phyloP scores from a whole-genome alignment of 2,329 filamentous ascomycete species.

The Lecanoromycetidae sp. region DNA sequence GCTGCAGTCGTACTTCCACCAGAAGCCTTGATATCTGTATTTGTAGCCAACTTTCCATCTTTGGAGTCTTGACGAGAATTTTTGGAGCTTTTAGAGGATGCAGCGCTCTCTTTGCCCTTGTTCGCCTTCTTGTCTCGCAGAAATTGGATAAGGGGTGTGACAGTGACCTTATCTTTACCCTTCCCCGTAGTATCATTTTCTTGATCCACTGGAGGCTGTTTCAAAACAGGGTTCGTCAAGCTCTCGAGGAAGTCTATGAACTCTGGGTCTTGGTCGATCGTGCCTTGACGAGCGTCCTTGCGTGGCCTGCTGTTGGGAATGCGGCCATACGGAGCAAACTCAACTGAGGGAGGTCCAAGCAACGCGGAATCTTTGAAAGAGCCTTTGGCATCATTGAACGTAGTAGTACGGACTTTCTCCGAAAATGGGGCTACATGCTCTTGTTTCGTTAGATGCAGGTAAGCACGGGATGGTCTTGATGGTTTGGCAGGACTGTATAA shows the following conservation, averaged over 20 bases:
- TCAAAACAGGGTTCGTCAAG: slow-evolving; percentile 61
- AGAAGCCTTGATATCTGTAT: slow-evolving; percentile 30
- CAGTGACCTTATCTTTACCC: slow-evolving; percentile 54
- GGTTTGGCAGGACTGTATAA: slow-evolving; percentile 62
- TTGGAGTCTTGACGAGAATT: slow-evolving; percentile 49
- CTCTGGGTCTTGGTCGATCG: slow-evolving; percentile 91
- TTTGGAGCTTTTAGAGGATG: slow-evolving; percentile 39
- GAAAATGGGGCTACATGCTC: slow-evolving; percentile 56
- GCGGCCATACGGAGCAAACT: slow-evolving; percentile 74
- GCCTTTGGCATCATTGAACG: slow-evolving; percentile 72
- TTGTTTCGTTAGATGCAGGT: slow-evolving; percentile 66
- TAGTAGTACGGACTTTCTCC: slow-evolving; percentile 54
- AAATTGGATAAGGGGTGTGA: slow-evolving; percentile 80
- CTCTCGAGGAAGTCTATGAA: slow-evolving; percentile 88
- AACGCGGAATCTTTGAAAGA: slow-evolving; percentile 60
- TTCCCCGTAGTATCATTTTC: slow-evolving; percentile 39
- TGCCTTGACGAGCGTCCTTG: slow-evolving; percentile 75
- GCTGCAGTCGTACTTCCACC: slow-evolving; percentile 28
- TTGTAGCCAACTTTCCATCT: slow-evolving; percentile 42
- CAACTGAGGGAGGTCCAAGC: slow-evolving; percentile 65
- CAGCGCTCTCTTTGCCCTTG: slow-evolving; percentile 39
- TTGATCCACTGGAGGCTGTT: slow-evolving; percentile 37
- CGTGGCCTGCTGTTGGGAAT: slow-evolving; percentile 63
- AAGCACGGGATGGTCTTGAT: slow-evolving; percentile 67
- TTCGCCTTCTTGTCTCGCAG: slow-evolving; percentile 85